These are phyloP conservation scores for Mycena pura DNA, from an alignment of 768 basidiomycete genomes.

Conservation along the genomic window DNA sequence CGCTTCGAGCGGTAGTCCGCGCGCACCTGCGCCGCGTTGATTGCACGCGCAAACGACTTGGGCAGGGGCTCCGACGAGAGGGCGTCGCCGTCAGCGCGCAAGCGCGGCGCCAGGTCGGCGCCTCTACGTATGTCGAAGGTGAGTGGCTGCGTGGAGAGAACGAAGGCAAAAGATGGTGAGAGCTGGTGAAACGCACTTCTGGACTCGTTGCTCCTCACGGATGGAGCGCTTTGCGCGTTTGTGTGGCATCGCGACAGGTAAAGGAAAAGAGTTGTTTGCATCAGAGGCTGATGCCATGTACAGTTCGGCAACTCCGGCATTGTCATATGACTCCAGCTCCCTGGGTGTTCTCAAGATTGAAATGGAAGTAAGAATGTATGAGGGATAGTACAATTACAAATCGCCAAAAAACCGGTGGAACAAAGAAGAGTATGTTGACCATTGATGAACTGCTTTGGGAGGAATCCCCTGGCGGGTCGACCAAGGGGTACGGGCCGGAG, in stretches of 20 bases:
- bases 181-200: constrained; percentile 47
- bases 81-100: constrained; percentile 32
- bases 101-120: constrained; percentile 55
- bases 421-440: no score
- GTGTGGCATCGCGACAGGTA: constrained; percentile 59
- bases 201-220: constrained; percentile 48
- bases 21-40: constrained; percentile 67
- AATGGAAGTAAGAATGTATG: no score
- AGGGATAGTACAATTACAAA: no score
- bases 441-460: no score
- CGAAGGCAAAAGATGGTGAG: background rate
- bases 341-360: no score
- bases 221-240: constrained; percentile 64
- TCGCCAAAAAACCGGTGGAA: no score
- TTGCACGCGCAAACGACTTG: constrained; percentile 68
- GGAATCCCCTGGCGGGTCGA: no score
- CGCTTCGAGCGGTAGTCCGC: constrained; percentile 55
- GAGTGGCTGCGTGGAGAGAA: background rate
- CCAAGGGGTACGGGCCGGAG: no score
- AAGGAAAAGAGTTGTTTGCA: background rate
- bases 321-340: no score
- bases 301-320: background rate
- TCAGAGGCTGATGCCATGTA: background rate
- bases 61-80: constrained; percentile 67
- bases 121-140: constrained; percentile 45